Conservation (phyloP, 1,139 yeast genomes). For the Pichia kudriavzevii region DNA sequence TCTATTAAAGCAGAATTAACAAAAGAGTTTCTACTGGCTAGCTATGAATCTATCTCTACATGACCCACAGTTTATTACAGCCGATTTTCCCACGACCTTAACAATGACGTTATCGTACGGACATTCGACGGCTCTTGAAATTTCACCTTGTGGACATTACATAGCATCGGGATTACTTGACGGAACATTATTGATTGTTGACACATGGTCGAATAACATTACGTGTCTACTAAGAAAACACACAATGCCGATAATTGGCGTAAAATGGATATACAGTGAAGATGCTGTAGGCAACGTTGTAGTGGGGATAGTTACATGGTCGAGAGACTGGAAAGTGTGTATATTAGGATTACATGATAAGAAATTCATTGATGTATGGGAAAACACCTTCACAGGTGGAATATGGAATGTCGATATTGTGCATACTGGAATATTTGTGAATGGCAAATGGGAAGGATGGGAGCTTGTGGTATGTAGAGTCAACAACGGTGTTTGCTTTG, state of each 20-base stretch:
- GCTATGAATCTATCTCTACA: slow-evolving; percentile 74
- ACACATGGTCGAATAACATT: slow-evolving; percentile 59
- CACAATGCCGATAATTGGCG: slow-evolving; percentile 64
- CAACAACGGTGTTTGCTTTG: slow-evolving; percentile 50
- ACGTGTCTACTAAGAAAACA: slow-evolving; percentile 55
- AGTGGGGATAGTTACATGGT: slow-evolving; percentile 47
- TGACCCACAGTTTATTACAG: slow-evolving; percentile 89
- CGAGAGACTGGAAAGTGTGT: slow-evolving; percentile 78
- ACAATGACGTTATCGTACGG: slow-evolving; percentile 61
- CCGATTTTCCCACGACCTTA: slow-evolving; percentile 84
- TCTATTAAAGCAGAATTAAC: too few relatives aligned
- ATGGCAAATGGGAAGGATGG: slow-evolving; percentile 7
- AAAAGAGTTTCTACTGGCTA: too few relatives aligned
- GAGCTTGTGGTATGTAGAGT: slow-evolving; percentile 41
- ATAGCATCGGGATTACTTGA: slow-evolving; percentile 78
- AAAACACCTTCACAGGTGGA: slow-evolving; percentile 56
- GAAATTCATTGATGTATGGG: slow-evolving; percentile 31
- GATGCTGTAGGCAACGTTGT: background rate
- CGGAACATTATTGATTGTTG: slow-evolving; percentile 75
- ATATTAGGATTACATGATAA: slow-evolving; percentile 66
- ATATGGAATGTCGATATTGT: slow-evolving; percentile 63
- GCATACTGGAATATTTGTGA: slow-evolving; percentile 21
- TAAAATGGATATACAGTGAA: slow-evolving; percentile 75
- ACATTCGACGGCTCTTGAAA: slow-evolving; percentile 67
- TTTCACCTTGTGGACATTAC: slow-evolving; percentile 76